These are phyloP conservation scores for Lentinula aciculospora DNA, from an alignment of 768 basidiomycete genomes.

Conservation along the genomic window DNA sequence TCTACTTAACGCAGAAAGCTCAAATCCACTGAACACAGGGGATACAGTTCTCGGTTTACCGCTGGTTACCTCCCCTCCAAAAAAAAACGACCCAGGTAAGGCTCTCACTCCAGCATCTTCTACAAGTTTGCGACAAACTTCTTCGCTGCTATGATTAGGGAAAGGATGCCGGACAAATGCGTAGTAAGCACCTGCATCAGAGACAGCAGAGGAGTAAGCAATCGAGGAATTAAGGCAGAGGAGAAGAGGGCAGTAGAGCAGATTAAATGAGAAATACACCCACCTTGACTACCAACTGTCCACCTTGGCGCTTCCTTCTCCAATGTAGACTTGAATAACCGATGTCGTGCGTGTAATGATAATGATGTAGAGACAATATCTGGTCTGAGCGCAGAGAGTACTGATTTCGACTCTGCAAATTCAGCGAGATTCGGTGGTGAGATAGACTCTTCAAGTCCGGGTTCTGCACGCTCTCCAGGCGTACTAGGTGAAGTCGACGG, in stretches of 20 bases:
- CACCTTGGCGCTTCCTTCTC: background rate
- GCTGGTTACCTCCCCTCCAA: constrained; percentile 12
- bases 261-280: background rate
- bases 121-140: constrained; percentile 57
- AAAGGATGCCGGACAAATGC: constrained; percentile 75
- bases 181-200: constrained; percentile 61
- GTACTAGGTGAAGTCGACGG: background rate
- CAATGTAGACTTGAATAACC: constrained; percentile 37
- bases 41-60: too few relatives aligned
- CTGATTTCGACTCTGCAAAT: constrained; percentile 11
- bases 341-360: constrained; percentile 46
- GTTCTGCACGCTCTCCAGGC: background rate
- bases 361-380: constrained; percentile 48
- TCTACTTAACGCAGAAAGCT: constrained; percentile 16
- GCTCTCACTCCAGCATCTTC: constrained; percentile 57
- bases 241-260: constrained; percentile 20
- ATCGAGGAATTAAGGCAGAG: too few relatives aligned
- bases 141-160: constrained; percentile 27
- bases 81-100: constrained; percentile 65
- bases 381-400: constrained; percentile 45
- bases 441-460: background rate
- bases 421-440: background rate
- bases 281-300: background rate
- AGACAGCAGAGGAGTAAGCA: constrained; percentile 10
- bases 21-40: too few relatives aligned